Conservation (phyloP, 352 stramenopile genomes). For the Phytophthora megakarya region DNA sequence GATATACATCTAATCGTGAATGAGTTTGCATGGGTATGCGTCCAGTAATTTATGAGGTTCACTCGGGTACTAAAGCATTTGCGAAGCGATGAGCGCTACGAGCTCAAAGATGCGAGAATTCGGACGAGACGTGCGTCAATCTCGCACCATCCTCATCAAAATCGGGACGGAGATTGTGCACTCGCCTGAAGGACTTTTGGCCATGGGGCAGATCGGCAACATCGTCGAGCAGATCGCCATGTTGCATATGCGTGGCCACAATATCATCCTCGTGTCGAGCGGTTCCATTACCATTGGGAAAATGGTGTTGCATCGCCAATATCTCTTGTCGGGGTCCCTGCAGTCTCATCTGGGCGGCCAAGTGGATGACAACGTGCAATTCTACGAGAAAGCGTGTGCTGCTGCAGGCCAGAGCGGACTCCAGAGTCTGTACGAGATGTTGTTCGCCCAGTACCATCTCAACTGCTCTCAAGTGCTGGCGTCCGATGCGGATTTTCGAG, state of each 20-base stretch:
- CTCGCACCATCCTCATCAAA: slow-evolving; percentile 76
- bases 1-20: neutral
- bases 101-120: slow-evolving; percentile 15
- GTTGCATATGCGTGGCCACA: slow-evolving; percentile 78
- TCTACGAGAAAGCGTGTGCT: slow-evolving; percentile 73
- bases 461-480: slow-evolving; percentile 78
- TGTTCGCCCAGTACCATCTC: slow-evolving; percentile 82
- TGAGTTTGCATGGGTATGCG: too few relatives aligned
- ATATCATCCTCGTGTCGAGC: slow-evolving; percentile 79
- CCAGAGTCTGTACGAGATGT: slow-evolving; percentile 83
- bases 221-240: slow-evolving; percentile 84
- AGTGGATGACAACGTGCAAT: slow-evolving; percentile 53
- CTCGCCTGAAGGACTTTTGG: slow-evolving; percentile 66
- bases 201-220: slow-evolving; percentile 75
- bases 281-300: slow-evolving; percentile 73
- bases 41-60: neutral
- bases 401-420: slow-evolving; percentile 71
- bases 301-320: slow-evolving; percentile 78
- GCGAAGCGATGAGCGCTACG: too few relatives aligned
- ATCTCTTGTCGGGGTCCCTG: slow-evolving; percentile 79
- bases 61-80: neutral
- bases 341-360: slow-evolving; percentile 69
- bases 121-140: slow-evolving; percentile 52
- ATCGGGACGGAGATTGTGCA: slow-evolving; percentile 84
- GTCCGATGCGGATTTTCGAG: slow-evolving; percentile 74